These are phyloP conservation scores for Allium sativum DNA, from an alignment of 106 monocot genomes.

Conservation along the genomic window DNA sequence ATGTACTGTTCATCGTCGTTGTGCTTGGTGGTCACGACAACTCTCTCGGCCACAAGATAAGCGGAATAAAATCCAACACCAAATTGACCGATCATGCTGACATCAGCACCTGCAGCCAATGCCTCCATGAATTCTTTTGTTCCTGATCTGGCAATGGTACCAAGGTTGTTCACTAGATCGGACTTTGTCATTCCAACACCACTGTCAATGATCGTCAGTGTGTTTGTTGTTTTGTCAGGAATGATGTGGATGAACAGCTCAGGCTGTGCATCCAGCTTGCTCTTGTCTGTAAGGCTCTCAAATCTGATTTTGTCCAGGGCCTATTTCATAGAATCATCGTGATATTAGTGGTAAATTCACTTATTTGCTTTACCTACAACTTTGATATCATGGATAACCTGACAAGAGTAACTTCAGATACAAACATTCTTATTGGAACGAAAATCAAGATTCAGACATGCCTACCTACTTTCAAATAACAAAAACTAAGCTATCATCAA, in stretches of 20 bases:
- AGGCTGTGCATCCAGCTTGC: conserved; percentile 67
- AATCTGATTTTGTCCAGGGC: conserved; percentile 72
- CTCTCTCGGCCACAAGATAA: conserved; percentile 65
- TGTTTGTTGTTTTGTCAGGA: conserved; percentile 62
- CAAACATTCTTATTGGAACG: no score
- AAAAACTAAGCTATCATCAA: no score
- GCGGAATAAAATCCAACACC: conserved; percentile 71
- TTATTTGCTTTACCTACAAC: no score
- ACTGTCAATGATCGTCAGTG: conserved; percentile 51
- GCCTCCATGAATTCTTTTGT: conserved; percentile 87
- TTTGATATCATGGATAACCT: no score
- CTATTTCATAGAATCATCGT: conserved; percentile 3
- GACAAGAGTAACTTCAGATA: no score
- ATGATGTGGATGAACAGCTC: conserved; percentile 76
- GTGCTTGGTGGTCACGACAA: conserved; percentile 61
- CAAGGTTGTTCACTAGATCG: conserved; percentile 72
- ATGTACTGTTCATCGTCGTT: conserved; percentile 79
- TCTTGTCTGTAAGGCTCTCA: conserved; percentile 72
- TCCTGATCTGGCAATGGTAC: conserved; percentile 66
- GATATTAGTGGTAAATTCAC: no score
- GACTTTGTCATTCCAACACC: conserved; percentile 75
- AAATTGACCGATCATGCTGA: conserved; percentile 76
- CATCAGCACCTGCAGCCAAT: conserved; percentile 75
- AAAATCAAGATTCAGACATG: no score
- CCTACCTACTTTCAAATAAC: no score